Percentiles rank a stretch among this genome's conserved stretches.
Conservation (phyloP, 768 basidiomycete genomes). For the Suillus fuscotomentosus region DNA sequence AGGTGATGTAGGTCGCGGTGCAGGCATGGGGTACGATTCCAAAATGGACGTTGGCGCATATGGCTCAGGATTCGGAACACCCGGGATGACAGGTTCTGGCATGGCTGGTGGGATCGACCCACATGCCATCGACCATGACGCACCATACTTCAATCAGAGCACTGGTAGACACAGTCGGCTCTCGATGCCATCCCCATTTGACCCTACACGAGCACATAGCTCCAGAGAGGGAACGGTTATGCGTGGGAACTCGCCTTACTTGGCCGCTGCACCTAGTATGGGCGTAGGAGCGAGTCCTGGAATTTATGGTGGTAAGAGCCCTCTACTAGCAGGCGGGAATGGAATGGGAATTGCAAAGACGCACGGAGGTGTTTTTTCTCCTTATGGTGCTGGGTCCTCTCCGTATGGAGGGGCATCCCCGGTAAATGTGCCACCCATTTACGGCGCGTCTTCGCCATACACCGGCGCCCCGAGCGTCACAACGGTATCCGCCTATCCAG, state of each 20-base stretch:
- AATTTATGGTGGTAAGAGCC: not conserved
- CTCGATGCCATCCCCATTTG: not conserved
- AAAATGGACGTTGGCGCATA: not conserved
- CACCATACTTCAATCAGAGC: constrained; percentile 8
- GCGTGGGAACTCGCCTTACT: constrained; percentile 5
- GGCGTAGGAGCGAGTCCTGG: not conserved
- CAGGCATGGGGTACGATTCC: not conserved
- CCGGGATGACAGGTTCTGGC: not conserved
- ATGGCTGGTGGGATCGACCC: constrained; percentile 2
- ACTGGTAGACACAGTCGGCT: not conserved
- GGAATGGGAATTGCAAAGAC: not conserved
- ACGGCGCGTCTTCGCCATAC: not conserved
- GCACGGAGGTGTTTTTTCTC: not conserved
- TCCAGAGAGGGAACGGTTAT: not conserved
- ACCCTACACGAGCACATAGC: not conserved
- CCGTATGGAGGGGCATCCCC: not conserved
- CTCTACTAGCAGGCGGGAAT: not conserved
- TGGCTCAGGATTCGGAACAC: not conserved
- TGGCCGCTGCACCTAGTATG: not conserved
- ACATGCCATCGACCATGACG: constrained; percentile 9
- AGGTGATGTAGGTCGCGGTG: not conserved
- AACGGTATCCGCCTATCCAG: not conserved
- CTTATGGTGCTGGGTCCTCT: not conserved
- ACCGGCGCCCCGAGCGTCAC: not conserved
- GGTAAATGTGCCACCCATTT: not conserved